Conservation (phyloP, 805 yeast genomes). For the Ogataea parapolymorpha region DNA sequence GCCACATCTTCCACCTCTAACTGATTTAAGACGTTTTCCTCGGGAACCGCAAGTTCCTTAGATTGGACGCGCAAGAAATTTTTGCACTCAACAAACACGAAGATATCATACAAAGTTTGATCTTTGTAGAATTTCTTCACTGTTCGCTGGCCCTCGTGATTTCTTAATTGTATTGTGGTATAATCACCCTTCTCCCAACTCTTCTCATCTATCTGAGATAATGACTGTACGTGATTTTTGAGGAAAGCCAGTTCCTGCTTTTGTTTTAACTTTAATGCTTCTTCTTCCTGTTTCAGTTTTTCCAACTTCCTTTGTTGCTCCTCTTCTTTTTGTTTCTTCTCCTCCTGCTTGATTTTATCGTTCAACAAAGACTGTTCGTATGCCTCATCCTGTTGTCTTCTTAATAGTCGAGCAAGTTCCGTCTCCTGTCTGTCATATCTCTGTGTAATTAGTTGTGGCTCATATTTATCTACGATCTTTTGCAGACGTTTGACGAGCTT, state of each 20-base stretch:
- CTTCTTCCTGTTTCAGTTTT: conserved; percentile 15
- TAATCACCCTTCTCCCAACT: conserved; percentile 29
- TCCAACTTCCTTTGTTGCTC: conserved; percentile 21
- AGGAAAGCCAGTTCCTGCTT: conserved; percentile 25
- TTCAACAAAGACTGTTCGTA: conserved; percentile 56
- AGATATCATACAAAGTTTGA: conserved; percentile 44
- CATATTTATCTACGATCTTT: conserved; percentile 49
- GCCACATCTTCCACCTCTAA: conserved; percentile 9
- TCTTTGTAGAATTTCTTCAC: conserved; percentile 41
- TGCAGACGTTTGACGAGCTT: conserved; percentile 36
- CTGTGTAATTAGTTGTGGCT: conserved; percentile 58
- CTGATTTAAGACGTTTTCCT: conserved; percentile 11
- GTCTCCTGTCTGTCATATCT: conserved; percentile 59
- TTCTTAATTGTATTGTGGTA: conserved; percentile 49
- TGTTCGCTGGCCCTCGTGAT: conserved; percentile 50
- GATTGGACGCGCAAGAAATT: conserved; percentile 21
- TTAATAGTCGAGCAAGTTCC: conserved; percentile 52
- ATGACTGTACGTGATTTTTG: conserved; percentile 9
- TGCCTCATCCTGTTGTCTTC: conserved; percentile 65
- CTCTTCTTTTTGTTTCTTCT: conserved; percentile 33
- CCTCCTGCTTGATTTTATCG: conserved; percentile 53
- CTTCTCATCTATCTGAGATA: conserved; percentile 9
- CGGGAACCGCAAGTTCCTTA: conserved; percentile 9
- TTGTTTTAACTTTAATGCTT: conserved; percentile 11
- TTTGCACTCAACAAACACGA: conserved; percentile 46